Evolutionary conservation across 2,329 filamentous ascomycete genomes (phyloP), one percentile per base, ranked within the genome.

Genomic region (Elsinoe ampelina): DNA sequence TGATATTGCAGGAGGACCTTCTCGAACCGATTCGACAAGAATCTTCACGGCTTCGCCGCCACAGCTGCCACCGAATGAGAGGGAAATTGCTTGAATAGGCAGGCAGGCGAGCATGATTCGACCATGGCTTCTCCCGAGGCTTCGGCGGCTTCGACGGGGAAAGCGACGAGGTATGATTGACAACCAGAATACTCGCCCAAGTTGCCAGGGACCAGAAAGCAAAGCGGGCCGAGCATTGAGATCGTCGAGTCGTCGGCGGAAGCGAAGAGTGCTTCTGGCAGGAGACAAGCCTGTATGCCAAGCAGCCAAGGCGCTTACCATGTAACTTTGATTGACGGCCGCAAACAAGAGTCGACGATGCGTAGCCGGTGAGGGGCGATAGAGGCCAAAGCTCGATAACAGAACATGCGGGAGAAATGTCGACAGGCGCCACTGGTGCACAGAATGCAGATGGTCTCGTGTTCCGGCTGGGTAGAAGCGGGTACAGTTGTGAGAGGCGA

Each of bases 11-110:
- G 48, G 32, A 52, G 32, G 35, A 34, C 34, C 35, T 52, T 15
- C n/a, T n/a, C 32, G 13, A 52, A 35, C 48, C 48, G 48, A 52
- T 52, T 52, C 34, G 48, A 52, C 48, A 52, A 50, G 45, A 52
- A 35, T 32, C 17, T 35, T 26, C 19, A 35, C 48, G 26, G 48
- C 2, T n/a, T 5, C 19, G 48, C 48, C n/a, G 48, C 19, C 48
- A 35, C 34, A 26, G 48, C 22, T 34, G 22, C 26, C 48, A 22
- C 34, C 20, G 20, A 52, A 20, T n/a, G 11, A 19, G 32, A 32
- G 48, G 10, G 5, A 22, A 52, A 36, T 52, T 52, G 48, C 48
- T 52, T 52, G 48, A 52, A 52, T 52, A 52, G 48, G 48, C 48
- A 52, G 48, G 48, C 48, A 36, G 48, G 34, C 34, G 35, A 38